A percentile compares a stretch with the other conserved stretches of the same genome.
Conservation (phyloP, 2,329 filamentous ascomycete genomes). For the Cladophialophora psammophila region DNA sequence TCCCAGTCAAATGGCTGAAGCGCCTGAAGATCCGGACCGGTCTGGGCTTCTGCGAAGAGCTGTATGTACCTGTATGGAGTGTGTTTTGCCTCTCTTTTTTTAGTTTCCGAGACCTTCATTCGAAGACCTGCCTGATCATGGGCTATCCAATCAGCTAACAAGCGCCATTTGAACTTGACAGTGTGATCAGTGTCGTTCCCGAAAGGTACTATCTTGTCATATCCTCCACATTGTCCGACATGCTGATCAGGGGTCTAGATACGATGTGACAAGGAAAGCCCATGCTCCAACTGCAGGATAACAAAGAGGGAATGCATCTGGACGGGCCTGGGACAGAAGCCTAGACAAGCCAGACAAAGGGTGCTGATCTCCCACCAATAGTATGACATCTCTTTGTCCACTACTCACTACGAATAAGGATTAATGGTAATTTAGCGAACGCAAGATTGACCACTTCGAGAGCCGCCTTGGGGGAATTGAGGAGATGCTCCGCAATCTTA, state of each 20-base stretch:
- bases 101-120: neutral
- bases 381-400: neutral
- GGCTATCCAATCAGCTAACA: neutral
- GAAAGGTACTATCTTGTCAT: neutral
- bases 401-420: neutral
- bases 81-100: neutral
- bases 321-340: neutral
- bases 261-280: constrained; percentile 5
- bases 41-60: neutral
- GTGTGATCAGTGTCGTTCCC: constrained; percentile 4
- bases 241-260: constrained; percentile 1
- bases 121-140: neutral
- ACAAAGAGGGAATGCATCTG: neutral
- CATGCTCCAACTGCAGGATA: constrained; percentile 1
- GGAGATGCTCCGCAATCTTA: neutral
- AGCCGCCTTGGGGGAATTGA: neutral
- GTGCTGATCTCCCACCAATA: constrained; percentile 8
- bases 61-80: neutral
- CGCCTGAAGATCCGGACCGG: neutral
- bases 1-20: neutral
- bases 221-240: neutral
- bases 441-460: constrained; percentile 5
- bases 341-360: neutral
- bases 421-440: neutral
- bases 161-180: neutral